Conservation (phyloP, 1,139 yeast genomes). For the Candida sojae region DNA sequence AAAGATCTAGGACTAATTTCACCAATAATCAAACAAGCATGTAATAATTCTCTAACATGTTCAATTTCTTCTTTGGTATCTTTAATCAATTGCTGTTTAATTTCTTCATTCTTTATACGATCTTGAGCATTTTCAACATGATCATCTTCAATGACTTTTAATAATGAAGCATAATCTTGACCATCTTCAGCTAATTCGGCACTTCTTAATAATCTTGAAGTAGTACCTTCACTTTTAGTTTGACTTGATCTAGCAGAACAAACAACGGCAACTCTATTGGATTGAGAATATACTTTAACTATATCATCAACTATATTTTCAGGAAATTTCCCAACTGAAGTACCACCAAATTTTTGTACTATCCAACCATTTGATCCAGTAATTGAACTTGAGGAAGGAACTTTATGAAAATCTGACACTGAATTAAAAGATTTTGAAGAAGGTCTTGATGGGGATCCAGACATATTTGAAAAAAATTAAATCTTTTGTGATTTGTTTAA, state of each 20-base stretch:
- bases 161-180: slow-evolving; percentile 52
- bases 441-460: slow-evolving; percentile 8
- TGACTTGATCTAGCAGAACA: slow-evolving; percentile 94
- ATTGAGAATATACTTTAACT: slow-evolving; percentile 61
- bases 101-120: slow-evolving; percentile 45
- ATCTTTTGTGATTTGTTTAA: neutral
- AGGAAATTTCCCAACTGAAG: slow-evolving; percentile 96
- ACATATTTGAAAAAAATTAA: slow-evolving; percentile 3
- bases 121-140: slow-evolving; percentile 74
- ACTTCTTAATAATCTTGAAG: slow-evolving; percentile 76
- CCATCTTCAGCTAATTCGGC: slow-evolving; percentile 73
- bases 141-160: slow-evolving; percentile 70
- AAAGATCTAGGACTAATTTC: slow-evolving; percentile 87
- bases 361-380: slow-evolving; percentile 57
- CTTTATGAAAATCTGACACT: slow-evolving; percentile 36
- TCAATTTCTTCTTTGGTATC: slow-evolving; percentile 68
- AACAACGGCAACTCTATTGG: slow-evolving; percentile 85
- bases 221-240: slow-evolving; percentile 93
- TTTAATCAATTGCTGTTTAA: slow-evolving; percentile 50
- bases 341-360: slow-evolving; percentile 95
- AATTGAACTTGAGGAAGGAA: slow-evolving; percentile 14
- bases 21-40: slow-evolving; percentile 89
- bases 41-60: slow-evolving; percentile 65
- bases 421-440: slow-evolving; percentile 38
- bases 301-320: slow-evolving; percentile 81